phyloP scores from a whole-genome alignment of 176 grass and related monocot species.

The Themeda triandra region DNA sequence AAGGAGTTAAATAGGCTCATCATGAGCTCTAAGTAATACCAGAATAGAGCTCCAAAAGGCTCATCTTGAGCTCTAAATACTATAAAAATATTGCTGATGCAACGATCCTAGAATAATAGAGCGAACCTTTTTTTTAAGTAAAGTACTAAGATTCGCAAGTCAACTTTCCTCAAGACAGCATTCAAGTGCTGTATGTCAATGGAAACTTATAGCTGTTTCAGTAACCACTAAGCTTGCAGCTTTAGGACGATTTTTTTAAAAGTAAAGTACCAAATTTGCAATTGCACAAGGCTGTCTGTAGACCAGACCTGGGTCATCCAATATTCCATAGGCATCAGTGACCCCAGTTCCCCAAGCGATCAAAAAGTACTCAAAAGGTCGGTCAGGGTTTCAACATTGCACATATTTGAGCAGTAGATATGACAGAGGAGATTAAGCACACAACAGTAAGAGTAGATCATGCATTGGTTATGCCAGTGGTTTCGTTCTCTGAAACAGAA shows the following conservation, averaged over 20 bases:
- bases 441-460: neutral
- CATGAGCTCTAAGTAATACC: neutral
- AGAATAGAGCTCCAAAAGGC: neutral
- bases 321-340: neutral
- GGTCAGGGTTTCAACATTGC: neutral
- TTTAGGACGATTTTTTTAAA: too few relatives aligned
- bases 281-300: neutral
- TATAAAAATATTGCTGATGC: neutral
- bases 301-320: neutral
- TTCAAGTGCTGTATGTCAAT: neutral
- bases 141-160: neutral
- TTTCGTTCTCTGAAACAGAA: slow-evolving; percentile 19
- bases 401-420: neutral
- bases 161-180: neutral
- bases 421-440: slow-evolving; percentile 8
- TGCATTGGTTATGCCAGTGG: neutral
- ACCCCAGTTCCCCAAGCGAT: neutral
- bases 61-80: neutral
- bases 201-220: neutral
- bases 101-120: neutral
- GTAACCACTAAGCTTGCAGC: too few relatives aligned
- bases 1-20: neutral
- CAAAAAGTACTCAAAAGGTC: neutral
- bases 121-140: neutral
- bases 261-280: too few relatives aligned